Evolutionary conservation across 495 filamentous ascomycete species (phyloP).

Genomic region (Penicillium ochrochloron): DNA sequence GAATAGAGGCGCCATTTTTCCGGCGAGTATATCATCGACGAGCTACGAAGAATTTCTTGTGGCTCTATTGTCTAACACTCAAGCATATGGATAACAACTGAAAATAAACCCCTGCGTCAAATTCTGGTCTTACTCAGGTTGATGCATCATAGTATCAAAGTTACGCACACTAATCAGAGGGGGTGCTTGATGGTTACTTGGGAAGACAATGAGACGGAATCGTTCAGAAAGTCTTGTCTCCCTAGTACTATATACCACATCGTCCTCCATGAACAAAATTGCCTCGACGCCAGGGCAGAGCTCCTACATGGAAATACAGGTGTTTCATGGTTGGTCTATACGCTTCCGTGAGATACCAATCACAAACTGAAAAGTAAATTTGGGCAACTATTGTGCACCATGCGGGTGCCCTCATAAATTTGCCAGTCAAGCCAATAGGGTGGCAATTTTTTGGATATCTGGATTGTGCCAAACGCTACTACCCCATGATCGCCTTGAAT

Average conservation of each 20-base stretch:
- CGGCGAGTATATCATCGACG: not conserved
- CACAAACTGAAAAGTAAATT: no score
- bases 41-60: not conserved
- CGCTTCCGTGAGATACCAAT: no score
- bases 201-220: not conserved
- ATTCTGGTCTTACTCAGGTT: not conserved
- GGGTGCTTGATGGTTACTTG: not conserved
- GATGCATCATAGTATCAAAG: not conserved
- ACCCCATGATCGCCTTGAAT: not conserved
- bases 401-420: not conserved
- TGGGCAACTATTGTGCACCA: not conserved
- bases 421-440: not conserved
- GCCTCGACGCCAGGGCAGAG: not conserved
- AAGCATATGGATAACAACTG: not conserved
- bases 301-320: not conserved
- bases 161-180: not conserved
- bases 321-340: not conserved
- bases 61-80: not conserved
- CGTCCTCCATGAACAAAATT: not conserved
- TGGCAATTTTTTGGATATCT: not conserved
- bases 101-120: not conserved
- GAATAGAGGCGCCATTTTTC: not conserved
- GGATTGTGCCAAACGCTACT: not conserved
- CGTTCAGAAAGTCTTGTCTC: not conserved
- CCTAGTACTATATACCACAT: not conserved